phyloP scores from a whole-genome alignment of 2,329 filamentous ascomycete genomes.

The Trichoderma endophyticum region DNA sequence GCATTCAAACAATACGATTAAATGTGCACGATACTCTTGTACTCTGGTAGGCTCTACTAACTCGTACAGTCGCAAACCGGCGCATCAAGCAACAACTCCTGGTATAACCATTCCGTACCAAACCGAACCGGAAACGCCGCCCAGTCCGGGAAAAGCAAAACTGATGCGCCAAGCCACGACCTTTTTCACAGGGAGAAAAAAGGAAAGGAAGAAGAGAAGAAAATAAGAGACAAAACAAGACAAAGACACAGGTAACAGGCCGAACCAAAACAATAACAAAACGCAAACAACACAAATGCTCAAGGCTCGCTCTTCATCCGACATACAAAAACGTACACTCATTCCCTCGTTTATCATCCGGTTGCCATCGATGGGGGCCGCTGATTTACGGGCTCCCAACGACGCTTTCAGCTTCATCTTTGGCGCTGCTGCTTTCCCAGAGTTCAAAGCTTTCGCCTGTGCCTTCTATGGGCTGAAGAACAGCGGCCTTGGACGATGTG shows the following conservation, averaged over 20 bases:
- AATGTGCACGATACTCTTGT: conserved; percentile 10
- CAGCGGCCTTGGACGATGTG: conserved; percentile 42
- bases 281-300: background rate
- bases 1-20: conserved; percentile 14
- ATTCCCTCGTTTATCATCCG: conserved; percentile 6
- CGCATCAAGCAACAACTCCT: conserved; percentile 17
- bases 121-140: conserved; percentile 11
- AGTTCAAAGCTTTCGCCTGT: conserved; percentile 62
- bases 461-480: conserved; percentile 55
- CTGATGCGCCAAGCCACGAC: conserved; percentile 10
- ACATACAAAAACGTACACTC: conserved; percentile 14
- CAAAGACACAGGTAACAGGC: background rate
- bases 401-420: conserved; percentile 51
- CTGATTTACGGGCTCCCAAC: conserved; percentile 11
- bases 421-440: conserved; percentile 67
- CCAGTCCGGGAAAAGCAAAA: conserved; percentile 1
- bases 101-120: conserved; percentile 7
- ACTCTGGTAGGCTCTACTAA: background rate
- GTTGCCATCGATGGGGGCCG: conserved; percentile 23
- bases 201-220: background rate
- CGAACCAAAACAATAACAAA: background rate
- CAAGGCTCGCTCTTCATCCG: conserved; percentile 18
- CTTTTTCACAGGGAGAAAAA: background rate
- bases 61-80: background rate
- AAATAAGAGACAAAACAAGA: background rate